Evolutionary conservation across 2,329 filamentous ascomycete genomes (phyloP).

Genomic region (Ceratocystis huliohia): DNA sequence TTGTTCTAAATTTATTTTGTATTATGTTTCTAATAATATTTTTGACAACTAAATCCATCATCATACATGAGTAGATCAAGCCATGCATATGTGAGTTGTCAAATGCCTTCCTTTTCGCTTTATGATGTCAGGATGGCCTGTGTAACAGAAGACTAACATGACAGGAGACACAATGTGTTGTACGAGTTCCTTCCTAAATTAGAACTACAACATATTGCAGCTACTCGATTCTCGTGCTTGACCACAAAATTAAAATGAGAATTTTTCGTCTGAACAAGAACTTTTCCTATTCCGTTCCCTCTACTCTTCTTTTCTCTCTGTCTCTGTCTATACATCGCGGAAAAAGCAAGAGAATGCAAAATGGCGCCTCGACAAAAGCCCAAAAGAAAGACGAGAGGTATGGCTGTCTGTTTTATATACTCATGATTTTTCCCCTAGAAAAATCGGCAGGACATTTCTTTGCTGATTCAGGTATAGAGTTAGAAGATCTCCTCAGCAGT

Average conservation of each 20-base stretch:
- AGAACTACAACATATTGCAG: not conserved
- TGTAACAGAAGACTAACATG: not conserved
- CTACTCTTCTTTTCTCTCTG: not conserved
- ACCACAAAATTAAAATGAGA: not conserved
- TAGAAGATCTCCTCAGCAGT: constrained; percentile 6
- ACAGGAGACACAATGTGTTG: not conserved
- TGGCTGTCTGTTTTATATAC: not conserved
- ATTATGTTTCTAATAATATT: not conserved
- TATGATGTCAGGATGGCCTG: not conserved
- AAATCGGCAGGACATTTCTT: not conserved
- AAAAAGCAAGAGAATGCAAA: not conserved
- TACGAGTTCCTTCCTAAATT: not conserved
- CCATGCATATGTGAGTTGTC: not conserved
- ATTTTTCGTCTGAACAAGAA: not conserved
- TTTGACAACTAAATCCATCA: not conserved
- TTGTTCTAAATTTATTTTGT: not conserved
- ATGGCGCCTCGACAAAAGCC: constrained; percentile 17
- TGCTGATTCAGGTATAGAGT: not conserved
- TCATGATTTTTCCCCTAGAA: not conserved
- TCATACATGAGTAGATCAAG: not conserved
- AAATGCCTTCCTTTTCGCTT: not conserved
- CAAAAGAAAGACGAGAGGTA: constrained; percentile 15
- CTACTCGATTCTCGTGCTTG: not conserved
- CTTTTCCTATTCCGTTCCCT: not conserved
- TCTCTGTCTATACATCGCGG: not conserved